Conservation (phyloP, 495 filamentous ascomycete genomes). For the Aspergillus ostianus region DNA sequence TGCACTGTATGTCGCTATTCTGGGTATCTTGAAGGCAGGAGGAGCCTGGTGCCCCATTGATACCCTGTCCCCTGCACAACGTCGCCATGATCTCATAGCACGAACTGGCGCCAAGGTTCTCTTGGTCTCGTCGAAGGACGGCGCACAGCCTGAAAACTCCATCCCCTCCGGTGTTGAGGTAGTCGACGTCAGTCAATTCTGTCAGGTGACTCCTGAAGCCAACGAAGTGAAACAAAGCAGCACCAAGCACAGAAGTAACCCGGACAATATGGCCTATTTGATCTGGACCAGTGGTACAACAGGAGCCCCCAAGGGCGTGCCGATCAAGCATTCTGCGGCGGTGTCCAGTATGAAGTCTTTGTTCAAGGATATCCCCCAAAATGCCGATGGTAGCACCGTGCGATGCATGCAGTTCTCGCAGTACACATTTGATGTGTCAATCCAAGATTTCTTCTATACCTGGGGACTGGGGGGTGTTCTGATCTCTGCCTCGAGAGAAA, state of each 20-base stretch:
- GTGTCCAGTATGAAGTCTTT: constrained; percentile 34
- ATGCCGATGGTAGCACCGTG: constrained; percentile 22
- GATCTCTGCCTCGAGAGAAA: constrained; percentile 31
- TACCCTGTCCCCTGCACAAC: constrained; percentile 31
- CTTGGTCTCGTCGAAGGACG: constrained; percentile 24
- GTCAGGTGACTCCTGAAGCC: not conserved
- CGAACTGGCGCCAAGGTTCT: constrained; percentile 26
- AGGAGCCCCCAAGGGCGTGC: constrained; percentile 69
- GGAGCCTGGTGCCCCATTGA: constrained; percentile 42
- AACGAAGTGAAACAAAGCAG: not conserved
- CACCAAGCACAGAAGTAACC: constrained; percentile 14
- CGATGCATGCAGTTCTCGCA: constrained; percentile 40
- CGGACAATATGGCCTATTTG: constrained; percentile 58
- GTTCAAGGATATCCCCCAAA: constrained; percentile 27
- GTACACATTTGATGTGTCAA: constrained; percentile 39
- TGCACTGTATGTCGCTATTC: constrained; percentile 72
- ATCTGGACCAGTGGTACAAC: constrained; percentile 87
- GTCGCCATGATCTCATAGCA: constrained; percentile 36
- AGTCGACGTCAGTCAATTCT: constrained; percentile 25
- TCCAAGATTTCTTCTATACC: constrained; percentile 42
- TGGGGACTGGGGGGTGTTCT: constrained; percentile 37
- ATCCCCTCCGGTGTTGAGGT: constrained; percentile 27
- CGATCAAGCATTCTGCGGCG: constrained; percentile 37
- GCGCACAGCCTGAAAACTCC: constrained; percentile 19
- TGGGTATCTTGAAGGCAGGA: constrained; percentile 72